A percentile compares a stretch with the other conserved stretches of the same genome.
These are phyloP conservation scores for Botrytis fabae DNA, from an alignment of 2,329 filamentous ascomycete species.

Conservation along the genomic window DNA sequence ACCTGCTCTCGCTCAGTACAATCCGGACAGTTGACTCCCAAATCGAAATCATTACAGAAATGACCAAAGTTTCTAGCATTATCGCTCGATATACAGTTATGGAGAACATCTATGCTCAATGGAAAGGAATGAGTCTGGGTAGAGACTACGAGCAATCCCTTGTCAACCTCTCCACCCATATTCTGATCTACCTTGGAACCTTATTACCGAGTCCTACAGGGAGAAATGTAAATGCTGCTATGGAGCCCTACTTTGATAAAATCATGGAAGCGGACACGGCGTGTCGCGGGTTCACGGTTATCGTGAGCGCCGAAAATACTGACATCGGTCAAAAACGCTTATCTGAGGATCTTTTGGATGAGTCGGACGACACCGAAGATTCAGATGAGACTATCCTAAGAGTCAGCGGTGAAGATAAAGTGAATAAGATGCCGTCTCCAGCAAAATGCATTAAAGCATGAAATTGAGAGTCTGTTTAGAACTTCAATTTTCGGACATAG, in stretches of 20 bases:
- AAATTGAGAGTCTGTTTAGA: too few relatives aligned
- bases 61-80: conserved; percentile 21
- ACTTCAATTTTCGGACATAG: fast-evolving
- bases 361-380: conserved; percentile 11
- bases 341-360: conserved; percentile 10
- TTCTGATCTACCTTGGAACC: conserved; percentile 17
- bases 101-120: conserved; percentile 28
- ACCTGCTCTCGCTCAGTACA: background rate
- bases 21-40: background rate
- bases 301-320: background rate
- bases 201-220: background rate
- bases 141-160: conserved; percentile 18
- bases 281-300: conserved; percentile 4
- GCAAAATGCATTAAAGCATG: background rate
- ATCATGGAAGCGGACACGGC: background rate
- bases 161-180: conserved; percentile 18
- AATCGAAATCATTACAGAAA: background rate
- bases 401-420: background rate
- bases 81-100: conserved; percentile 29
- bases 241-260: background rate
- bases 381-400: background rate
- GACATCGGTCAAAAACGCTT: background rate
- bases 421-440: background rate
- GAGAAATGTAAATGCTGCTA: background rate
- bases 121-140: conserved; percentile 24